These are phyloP conservation scores for Auricularia sp. DNA, from an alignment of 768 basidiomycete genomes.

Conservation along the genomic window DNA sequence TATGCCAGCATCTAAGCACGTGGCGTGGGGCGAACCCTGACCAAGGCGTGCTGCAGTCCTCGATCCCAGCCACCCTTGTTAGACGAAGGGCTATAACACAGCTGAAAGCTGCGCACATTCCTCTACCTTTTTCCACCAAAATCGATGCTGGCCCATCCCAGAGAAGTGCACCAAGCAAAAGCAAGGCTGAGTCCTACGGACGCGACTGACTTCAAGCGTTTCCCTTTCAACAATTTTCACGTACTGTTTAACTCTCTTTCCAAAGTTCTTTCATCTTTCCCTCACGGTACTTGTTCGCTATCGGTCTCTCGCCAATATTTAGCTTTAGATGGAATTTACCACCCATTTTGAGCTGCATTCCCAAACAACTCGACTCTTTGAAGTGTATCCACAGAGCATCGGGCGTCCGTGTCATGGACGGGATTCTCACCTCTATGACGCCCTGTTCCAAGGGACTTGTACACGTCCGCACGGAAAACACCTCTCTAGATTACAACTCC, in stretches of 20 bases:
- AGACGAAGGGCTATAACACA: constrained; percentile 55
- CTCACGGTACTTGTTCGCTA: constrained; percentile 78
- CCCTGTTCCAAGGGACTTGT: constrained; percentile 73
- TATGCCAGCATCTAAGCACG: constrained; percentile 67
- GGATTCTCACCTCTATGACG: constrained; percentile 59
- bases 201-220: constrained; percentile 66
- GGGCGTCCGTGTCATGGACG: constrained; percentile 50
- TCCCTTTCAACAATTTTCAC: constrained; percentile 76
- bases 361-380: constrained; percentile 78
- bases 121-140: constrained; percentile 50
- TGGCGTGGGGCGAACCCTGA: constrained; percentile 42
- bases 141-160: constrained; percentile 59
- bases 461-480: constrained; percentile 58
- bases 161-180: constrained; percentile 44
- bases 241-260: constrained; percentile 75
- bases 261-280: constrained; percentile 78
- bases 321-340: constrained; percentile 81
- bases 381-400: constrained; percentile 60
- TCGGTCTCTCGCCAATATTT: constrained; percentile 75
- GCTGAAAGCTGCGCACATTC: constrained; percentile 54
- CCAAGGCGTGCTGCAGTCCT: constrained; percentile 53
- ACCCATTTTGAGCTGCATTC: constrained; percentile 78
- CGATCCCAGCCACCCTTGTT: constrained; percentile 48
- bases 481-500: constrained; percentile 78
- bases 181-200: constrained; percentile 44